Conservation (phyloP, 305 asterid species). For the Salvia sclarea region DNA sequence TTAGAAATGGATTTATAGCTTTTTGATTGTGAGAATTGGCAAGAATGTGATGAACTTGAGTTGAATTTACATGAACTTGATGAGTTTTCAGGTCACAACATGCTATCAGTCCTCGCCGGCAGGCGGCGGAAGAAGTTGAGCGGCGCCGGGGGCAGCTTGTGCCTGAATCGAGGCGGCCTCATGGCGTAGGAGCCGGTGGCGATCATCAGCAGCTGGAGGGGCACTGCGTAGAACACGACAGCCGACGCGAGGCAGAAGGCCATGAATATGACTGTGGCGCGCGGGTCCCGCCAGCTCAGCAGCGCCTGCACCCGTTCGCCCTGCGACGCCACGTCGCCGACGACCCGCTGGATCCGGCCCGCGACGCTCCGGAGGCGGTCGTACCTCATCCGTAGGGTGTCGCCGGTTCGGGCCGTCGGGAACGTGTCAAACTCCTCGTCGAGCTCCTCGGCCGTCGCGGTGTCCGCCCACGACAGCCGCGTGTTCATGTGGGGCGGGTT, state of each 20-base stretch:
- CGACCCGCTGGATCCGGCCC: slow-evolving; percentile 67
- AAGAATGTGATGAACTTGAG: too few species aligned
- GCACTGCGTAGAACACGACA: slow-evolving; percentile 49
- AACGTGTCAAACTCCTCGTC: slow-evolving; percentile 85
- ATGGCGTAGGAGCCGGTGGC: slow-evolving; percentile 55
- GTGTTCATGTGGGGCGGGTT: slow-evolving; percentile 85
- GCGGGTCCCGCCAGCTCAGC: slow-evolving; percentile 86
- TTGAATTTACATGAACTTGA: background rate
- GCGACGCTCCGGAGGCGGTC: slow-evolving; percentile 76
- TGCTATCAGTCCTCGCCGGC: slow-evolving; percentile 79
- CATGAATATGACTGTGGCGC: slow-evolving; percentile 70
- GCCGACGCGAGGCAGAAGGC: slow-evolving; percentile 62
- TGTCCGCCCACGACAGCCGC: slow-evolving; percentile 63
- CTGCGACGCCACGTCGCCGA: slow-evolving; percentile 77
- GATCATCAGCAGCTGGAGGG: slow-evolving; percentile 51
- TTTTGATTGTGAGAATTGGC: background rate
- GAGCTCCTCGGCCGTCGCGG: slow-evolving; percentile 63
- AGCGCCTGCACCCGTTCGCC: slow-evolving; percentile 83
- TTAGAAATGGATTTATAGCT: background rate
- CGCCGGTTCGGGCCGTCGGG: slow-evolving; percentile 51
- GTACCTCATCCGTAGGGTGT: slow-evolving; percentile 58
- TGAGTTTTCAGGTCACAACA: slow-evolving; percentile 57
- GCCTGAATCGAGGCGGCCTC: slow-evolving; percentile 78
- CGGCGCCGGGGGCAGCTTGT: slow-evolving; percentile 62
- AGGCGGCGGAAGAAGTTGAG: slow-evolving; percentile 76